Conservation (phyloP, 768 basidiomycete species). For the Fistulinella prunicolor region DNA sequence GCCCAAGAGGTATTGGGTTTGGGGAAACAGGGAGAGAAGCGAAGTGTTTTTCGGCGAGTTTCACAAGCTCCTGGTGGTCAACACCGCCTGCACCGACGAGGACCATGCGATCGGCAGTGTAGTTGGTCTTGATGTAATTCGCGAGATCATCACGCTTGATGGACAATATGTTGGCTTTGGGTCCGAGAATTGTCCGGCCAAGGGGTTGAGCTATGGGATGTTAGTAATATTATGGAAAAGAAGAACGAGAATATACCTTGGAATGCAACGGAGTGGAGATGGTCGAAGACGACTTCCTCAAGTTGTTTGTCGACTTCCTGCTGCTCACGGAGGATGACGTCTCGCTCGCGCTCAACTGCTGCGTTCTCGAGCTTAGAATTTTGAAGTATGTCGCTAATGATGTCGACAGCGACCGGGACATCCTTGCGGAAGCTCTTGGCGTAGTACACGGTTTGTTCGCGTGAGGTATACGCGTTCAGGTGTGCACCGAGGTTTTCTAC, state of each 20-base stretch:
- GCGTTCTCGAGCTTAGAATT: slow-evolving; percentile 87
- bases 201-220: slow-evolving; percentile 75
- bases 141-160: slow-evolving; percentile 88
- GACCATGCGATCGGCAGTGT: slow-evolving; percentile 98
- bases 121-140: slow-evolving; percentile 95
- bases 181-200: slow-evolving; percentile 96
- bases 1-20: slow-evolving; percentile 86
- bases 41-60: slow-evolving; percentile 94
- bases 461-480: slow-evolving; percentile 96
- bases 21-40: slow-evolving; percentile 82
- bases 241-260: slow-evolving; percentile 54
- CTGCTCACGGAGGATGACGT: slow-evolving; percentile 95
- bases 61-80: slow-evolving; percentile 87
- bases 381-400: slow-evolving; percentile 97
- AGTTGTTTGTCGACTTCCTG: slow-evolving; percentile 99
- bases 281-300: slow-evolving; percentile 98
- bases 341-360: slow-evolving; percentile 93
- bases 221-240: slow-evolving; percentile 8
- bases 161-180: slow-evolving; percentile 93
- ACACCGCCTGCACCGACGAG: slow-evolving; percentile 96
- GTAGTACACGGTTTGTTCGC: slow-evolving; percentile 99
- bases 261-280: slow-evolving; percentile 95
- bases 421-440: slow-evolving; percentile 98
- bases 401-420: slow-evolving; percentile 86
- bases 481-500: slow-evolving; percentile 98